phyloP scores from a whole-genome alignment of 768 basidiomycete genomes.

The Suillus alpinus region DNA sequence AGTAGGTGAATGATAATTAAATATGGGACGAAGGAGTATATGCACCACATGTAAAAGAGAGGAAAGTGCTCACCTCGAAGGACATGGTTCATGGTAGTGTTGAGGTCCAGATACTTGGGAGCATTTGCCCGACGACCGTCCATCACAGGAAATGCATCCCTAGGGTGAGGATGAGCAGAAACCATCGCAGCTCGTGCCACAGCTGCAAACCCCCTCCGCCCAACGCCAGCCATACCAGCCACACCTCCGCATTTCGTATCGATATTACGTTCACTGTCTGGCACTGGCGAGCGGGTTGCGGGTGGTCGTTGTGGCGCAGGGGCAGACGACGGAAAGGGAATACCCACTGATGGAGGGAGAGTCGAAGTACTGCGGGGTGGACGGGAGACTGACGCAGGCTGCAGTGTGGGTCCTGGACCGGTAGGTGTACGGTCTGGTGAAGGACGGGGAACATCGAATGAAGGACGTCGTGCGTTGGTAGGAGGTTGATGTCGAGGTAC shows the following conservation, averaged over 20 bases:
- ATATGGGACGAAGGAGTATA: not conserved
- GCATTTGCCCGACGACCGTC: conserved; percentile 30
- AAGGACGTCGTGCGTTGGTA: conserved; percentile 6
- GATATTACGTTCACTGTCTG: conserved; percentile 33
- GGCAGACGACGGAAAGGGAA: conserved; percentile 16
- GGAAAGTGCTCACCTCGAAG: conserved; percentile 29
- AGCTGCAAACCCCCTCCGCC: conserved; percentile 77
- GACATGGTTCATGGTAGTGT: conserved; percentile 27
- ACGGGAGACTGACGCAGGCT: conserved; percentile 5
- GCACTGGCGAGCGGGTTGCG: conserved; percentile 13
- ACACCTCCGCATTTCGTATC: conserved; percentile 74
- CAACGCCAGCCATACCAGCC: conserved; percentile 91
- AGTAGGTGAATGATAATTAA: not conserved
- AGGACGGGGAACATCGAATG: conserved; percentile 14
- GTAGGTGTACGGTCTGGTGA: conserved; percentile 7
- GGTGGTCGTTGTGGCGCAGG: conserved; percentile 6
- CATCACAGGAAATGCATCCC: conserved; percentile 6
- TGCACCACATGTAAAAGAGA: conserved; percentile 1
- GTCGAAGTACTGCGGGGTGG: conserved; percentile 8
- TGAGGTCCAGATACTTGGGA: conserved; percentile 48
- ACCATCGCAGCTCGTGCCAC: conserved; percentile 65
- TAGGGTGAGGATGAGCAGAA: conserved; percentile 15
- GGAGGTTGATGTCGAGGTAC: not conserved
- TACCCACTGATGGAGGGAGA: conserved; percentile 11
- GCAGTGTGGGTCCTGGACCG: not conserved